Conservation (phyloP, 2,329 filamentous ascomycete species). For the Scopulariopsis brevicaulis region DNA sequence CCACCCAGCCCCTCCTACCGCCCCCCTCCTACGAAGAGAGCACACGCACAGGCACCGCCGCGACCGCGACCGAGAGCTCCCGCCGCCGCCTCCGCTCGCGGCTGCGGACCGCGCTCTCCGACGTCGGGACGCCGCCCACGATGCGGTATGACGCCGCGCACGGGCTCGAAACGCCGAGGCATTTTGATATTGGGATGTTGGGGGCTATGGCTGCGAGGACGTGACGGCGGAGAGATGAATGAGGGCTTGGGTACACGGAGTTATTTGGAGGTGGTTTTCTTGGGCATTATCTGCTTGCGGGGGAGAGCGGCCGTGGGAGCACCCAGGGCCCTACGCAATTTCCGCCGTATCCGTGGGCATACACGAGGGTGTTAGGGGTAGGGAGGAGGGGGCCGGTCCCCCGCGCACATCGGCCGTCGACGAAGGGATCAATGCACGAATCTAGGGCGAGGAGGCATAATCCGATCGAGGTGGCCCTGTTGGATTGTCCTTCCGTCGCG, state of each 20-base stretch:
- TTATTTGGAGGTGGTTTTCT: not conserved
- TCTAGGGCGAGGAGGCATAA: too few relatives aligned
- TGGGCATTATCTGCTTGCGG: too few relatives aligned
- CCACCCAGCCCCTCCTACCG: not conserved
- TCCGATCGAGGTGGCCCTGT: too few relatives aligned
- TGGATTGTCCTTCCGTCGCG: too few relatives aligned
- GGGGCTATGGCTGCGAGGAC: constrained; percentile 7
- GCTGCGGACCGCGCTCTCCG: constrained; percentile 7
- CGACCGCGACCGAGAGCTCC: not conserved
- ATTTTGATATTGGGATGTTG: constrained; percentile 8
- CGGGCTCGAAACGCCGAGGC: constrained; percentile 7
- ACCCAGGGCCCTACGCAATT: too few relatives aligned
- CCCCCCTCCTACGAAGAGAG: not conserved
- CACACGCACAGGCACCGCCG: not conserved
- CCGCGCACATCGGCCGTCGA: too few relatives aligned
- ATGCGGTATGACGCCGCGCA: constrained; percentile 7
- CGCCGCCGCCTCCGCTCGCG: constrained; percentile 2
- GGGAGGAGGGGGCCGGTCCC: too few relatives aligned
- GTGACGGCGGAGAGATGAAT: not conserved
- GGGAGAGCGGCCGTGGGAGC: too few relatives aligned
- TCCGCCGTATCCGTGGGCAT: too few relatives aligned
- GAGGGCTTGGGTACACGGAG: not conserved
- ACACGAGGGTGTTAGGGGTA: too few relatives aligned
- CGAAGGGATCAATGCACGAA: too few relatives aligned
- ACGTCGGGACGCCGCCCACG: constrained; percentile 9